Evolutionary conservation across 805 yeast genomes (phyloP), one percentile per base, ranked within the genome.

Genomic region (Cyberlindnera amylophila): DNA sequence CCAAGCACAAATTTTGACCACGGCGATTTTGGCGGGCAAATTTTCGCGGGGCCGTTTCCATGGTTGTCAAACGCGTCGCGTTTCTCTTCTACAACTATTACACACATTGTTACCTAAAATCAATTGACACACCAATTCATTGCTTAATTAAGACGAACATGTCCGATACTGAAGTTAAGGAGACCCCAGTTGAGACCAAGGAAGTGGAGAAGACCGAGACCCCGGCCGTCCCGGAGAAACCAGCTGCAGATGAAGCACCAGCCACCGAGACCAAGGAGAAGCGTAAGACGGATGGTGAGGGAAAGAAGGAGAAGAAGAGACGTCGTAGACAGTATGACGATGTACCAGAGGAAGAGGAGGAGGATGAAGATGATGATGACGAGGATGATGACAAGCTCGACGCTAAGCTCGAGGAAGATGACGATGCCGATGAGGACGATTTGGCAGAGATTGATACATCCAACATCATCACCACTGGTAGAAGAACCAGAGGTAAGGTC

Each of bases 401-500:
- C 32, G 66, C 72, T 5, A 55, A 51, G 39, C 39, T 64, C 32
- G 62, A 62, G 42, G 74, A 65, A 24, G 77, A 69, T 26, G 81
- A 72, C 28, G 88, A 77, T 16, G 86, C 79, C 13, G 89, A 79
- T 18, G 93, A 85, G 28, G 95, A 86, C 54, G 91, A 84, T 54
- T 69, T 87, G 50, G 72, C 74, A 28, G 95, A 84, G 64, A 86
- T 89, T 52, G 95, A 86, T 58, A 71, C 83, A 31, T 69, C 88
- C 31, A 90, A 89, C 65, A 88, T 89, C 60, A 88, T 88, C 51
- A 73, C 83, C n/a, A 67, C 78, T 14, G 93, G 95, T 12, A 75
- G 95, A 65, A 85, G 96, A 70, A 89, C 96, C 7, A 77, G 97
- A 53, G 95, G 96, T 13, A 84, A 81, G 58, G 84, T 82, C 15